phyloP scores from a whole-genome alignment of 1,284 basidiomycete species.

The Malassezia psittaci region DNA sequence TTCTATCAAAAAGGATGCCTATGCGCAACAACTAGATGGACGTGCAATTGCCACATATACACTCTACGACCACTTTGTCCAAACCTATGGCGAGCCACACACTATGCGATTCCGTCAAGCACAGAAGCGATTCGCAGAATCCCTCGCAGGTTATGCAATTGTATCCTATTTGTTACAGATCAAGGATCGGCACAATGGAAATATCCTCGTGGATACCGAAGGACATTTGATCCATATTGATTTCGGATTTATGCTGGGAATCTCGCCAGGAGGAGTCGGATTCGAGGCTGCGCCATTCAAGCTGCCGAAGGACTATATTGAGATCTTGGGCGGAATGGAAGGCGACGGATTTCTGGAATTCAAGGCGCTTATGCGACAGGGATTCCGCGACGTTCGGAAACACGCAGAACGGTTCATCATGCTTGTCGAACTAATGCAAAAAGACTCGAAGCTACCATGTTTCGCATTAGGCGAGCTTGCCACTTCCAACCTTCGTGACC shows the following conservation, averaged over 20 bases:
- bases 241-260: constrained; percentile 85
- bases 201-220: constrained; percentile 87
- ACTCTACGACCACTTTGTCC: constrained; percentile 42
- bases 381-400: constrained; percentile 85
- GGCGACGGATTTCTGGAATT: constrained; percentile 73
- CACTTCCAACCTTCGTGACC: constrained; percentile 68
- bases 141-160: constrained; percentile 79
- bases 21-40: constrained; percentile 66
- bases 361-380: constrained; percentile 74
- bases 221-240: constrained; percentile 90
- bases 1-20: constrained; percentile 97
- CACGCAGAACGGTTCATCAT: constrained; percentile 94
- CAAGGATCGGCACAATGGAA: constrained; percentile 98
- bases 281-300: constrained; percentile 99
- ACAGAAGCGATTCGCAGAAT: constrained; percentile 74
- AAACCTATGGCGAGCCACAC: constrained; percentile 34
- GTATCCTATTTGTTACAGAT: constrained; percentile 93
- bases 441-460: constrained; percentile 85
- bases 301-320: constrained; percentile 85
- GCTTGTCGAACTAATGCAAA: constrained; percentile 81
- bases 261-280: constrained; percentile 86
- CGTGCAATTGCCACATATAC: constrained; percentile 32
- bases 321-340: constrained; percentile 81
- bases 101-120: constrained; percentile 51
- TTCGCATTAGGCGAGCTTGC: constrained; percentile 87